Conservation (phyloP, 495 filamentous ascomycete genomes). For the Neohortaea acidophila region DNA sequence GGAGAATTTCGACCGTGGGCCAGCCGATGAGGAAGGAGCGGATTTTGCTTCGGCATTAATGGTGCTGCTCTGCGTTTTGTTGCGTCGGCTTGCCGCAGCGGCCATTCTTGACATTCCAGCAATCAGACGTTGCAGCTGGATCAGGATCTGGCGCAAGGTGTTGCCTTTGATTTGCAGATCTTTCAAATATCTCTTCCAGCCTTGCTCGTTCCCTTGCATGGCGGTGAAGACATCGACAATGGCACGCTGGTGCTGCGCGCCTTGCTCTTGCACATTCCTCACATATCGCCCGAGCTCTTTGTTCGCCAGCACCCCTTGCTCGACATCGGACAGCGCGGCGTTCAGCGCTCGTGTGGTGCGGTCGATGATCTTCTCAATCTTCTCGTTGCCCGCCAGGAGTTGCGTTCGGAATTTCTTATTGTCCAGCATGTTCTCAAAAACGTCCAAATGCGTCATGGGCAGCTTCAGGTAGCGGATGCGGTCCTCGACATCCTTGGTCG, state of each 20-base stretch:
- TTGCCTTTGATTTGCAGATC: constrained; percentile 25
- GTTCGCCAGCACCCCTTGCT: constrained; percentile 61
- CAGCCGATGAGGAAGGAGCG: not conserved
- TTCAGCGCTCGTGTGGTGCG: constrained; percentile 60
- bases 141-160: constrained; percentile 22
- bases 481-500: constrained; percentile 62
- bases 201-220: constrained; percentile 28
- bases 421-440: constrained; percentile 81
- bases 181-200: constrained; percentile 24
- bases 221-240: constrained; percentile 20
- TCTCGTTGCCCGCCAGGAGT: constrained; percentile 74
- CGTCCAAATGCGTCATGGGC: constrained; percentile 64
- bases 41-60: not conserved
- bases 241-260: constrained; percentile 23
- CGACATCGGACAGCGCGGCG: constrained; percentile 59
- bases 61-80: not conserved
- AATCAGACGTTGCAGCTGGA: constrained; percentile 24
- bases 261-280: constrained; percentile 41
- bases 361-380: constrained; percentile 75
- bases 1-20: constrained; percentile 11
- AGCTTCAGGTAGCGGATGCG: constrained; percentile 67
- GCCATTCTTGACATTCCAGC: constrained; percentile 28
- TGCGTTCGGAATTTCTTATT: constrained; percentile 65
- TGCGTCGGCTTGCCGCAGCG: constrained; percentile 26
- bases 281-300: constrained; percentile 66